Evolutionary conservation across 371 early-diverging fungal species (phyloP), one percentile per base, ranked within the genome.

Genomic region (Nosema bombycis): DNA sequence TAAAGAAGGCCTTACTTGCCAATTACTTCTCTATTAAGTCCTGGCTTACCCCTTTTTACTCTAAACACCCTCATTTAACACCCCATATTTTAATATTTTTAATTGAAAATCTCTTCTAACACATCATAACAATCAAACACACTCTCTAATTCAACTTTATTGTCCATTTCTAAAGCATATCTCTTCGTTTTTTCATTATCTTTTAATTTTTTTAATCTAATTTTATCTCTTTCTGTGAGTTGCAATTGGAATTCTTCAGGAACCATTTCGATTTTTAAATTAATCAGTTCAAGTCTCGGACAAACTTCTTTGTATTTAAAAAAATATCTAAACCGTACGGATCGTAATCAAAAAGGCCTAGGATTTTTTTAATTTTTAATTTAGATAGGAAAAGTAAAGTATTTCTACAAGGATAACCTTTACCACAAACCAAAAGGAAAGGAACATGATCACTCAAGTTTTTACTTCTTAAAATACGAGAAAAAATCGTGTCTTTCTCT

Each of bases 381-480:
- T 36, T 77, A 4, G 57, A 33, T 33, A 86, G 73, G 23, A 86
- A 78, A 14, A 32, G 2, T 26, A 84, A 24, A 0, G 86, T 86
- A 74, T 86, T 86, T 6, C 23, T 58, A 61, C 80, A 78, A 2
- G 86, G 86, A 81, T 83, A 86, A 36, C 86, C 86, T 63, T 84
- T 86, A 14, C 85, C 85, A 23, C 81, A 83, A 2, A 86, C 80
- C 26, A 83, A 46, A 18, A 84, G 4, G 37, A 72, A 28, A 26
- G 66, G 56, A n/a, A 70, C 38, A 37, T 30, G 38, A 18, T 30
- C 37, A 18, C 65, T 71, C 29, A 34, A 24, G 24, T 62, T 63
- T 14, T 26, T 26, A 46, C 60, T 37, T 29, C 77, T 29, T 18
- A 72, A 24, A 28, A 81, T 77, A 32, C 54, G 58, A 15, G 34